These are phyloP conservation scores for Rosellinia necatrix DNA, from an alignment of 2,329 filamentous ascomycete genomes.

Conservation along the genomic window DNA sequence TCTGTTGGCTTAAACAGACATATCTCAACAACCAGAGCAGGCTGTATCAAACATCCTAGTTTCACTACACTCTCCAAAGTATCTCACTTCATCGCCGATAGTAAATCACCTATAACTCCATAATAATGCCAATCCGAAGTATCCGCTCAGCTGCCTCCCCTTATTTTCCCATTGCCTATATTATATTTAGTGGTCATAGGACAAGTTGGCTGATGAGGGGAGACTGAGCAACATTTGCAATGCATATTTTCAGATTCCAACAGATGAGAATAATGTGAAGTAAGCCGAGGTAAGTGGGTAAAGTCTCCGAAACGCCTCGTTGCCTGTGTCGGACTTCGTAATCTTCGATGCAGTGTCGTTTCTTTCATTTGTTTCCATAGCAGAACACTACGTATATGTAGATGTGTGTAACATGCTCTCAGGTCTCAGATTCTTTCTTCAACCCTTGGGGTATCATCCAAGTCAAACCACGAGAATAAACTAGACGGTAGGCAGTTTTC, in stretches of 20 bases:
- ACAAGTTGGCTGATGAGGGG: background rate
- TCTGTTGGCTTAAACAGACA: background rate
- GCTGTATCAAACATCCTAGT: too few relatives aligned
- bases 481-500: background rate
- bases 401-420: background rate
- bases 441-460: background rate
- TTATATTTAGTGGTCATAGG: background rate
- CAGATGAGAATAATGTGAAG: slow-evolving; percentile 7
- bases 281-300: background rate
- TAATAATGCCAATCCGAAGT: slow-evolving; percentile 1
- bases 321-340: background rate
- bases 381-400: background rate
- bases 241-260: slow-evolving; percentile 11
- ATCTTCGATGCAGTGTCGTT: too few relatives aligned
- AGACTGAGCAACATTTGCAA: slow-evolving; percentile 3
- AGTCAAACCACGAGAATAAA: background rate
- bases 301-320: background rate
- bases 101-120: slow-evolving; percentile 10
- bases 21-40: too few relatives aligned
- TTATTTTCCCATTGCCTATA: background rate
- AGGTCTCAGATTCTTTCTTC: background rate
- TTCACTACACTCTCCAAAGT: background rate
- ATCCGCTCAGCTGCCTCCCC: background rate
- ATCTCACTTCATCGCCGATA: slow-evolving; percentile 5
- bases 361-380: background rate